These are phyloP conservation scores for Lactifluus subvellereus DNA, from an alignment of 768 basidiomycete genomes.

Conservation along the genomic window DNA sequence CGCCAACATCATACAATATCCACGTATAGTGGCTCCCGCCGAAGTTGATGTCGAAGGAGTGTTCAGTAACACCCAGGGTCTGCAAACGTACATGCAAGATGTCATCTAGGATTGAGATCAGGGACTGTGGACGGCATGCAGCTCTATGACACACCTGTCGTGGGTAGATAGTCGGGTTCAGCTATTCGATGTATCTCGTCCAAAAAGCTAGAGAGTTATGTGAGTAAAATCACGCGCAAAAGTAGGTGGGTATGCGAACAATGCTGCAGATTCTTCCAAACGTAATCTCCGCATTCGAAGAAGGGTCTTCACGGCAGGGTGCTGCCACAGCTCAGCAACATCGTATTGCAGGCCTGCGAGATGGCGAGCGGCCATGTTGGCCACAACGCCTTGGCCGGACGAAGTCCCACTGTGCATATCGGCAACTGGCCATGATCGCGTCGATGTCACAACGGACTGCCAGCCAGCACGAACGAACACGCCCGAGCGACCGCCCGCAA, in stretches of 20 bases:
- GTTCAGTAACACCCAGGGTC: conserved; percentile 74
- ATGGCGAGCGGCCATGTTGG: conserved; percentile 50
- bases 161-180: conserved; percentile 63
- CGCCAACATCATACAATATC: conserved; percentile 81
- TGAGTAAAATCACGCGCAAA: conserved; percentile 8
- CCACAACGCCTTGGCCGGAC: conserved; percentile 34
- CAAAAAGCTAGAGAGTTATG: conserved; percentile 49
- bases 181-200: conserved; percentile 59
- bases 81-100: conserved; percentile 74
- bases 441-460: conserved; percentile 53
- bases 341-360: conserved; percentile 45
- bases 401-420: conserved; percentile 32
- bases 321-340: conserved; percentile 62
- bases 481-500: conserved; percentile 54
- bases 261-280: conserved; percentile 70
- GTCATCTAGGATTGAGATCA: conserved; percentile 46
- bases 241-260: conserved; percentile 43
- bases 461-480: conserved; percentile 69
- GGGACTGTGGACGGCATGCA: background rate
- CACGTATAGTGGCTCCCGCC: conserved; percentile 62
- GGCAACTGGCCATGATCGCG: conserved; percentile 38
- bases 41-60: conserved; percentile 61
- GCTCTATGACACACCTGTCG: conserved; percentile 44
- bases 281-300: conserved; percentile 52
- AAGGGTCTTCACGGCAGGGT: conserved; percentile 56